These are phyloP conservation scores for Salvia miltiorrhiza DNA, from an alignment of 257 asterid genomes.

Conservation along the genomic window DNA sequence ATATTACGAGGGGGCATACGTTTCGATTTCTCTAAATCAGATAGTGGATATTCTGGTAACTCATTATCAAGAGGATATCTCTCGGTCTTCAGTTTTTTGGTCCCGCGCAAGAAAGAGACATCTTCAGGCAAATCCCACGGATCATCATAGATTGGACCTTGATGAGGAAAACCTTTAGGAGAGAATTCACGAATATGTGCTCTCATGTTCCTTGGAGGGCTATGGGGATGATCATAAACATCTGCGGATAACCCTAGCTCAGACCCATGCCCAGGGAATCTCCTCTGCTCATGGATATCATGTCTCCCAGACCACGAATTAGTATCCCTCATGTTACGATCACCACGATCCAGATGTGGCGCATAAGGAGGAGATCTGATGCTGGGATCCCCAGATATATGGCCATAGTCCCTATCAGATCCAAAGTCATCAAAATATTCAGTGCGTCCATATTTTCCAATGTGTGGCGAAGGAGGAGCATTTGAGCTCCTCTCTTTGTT, in stretches of 20 bases:
- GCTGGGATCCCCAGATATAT: constrained; percentile 39
- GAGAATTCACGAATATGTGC: constrained; percentile 50
- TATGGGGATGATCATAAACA: constrained; percentile 38
- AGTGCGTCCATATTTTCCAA: constrained; percentile 36
- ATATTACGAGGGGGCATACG: constrained; percentile 36
- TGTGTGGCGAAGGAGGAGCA: constrained; percentile 57
- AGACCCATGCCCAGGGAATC: constrained; percentile 39
- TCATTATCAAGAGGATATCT: constrained; percentile 51
- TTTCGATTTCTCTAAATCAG: constrained; percentile 55
- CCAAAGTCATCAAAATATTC: constrained; percentile 47
- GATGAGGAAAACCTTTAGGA: constrained; percentile 44
- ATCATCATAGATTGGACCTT: constrained; percentile 56
- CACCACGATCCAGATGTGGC: constrained; percentile 44
- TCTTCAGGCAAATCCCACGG: constrained; percentile 97
- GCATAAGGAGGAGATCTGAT: constrained; percentile 54
- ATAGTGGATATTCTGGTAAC: constrained; percentile 76
- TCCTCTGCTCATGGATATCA: constrained; percentile 46
- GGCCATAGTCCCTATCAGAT: constrained; percentile 46
- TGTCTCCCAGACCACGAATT: constrained; percentile 43
- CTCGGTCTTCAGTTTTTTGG: constrained; percentile 56
- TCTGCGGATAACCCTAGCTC: constrained; percentile 38
- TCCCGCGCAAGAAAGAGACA: constrained; percentile 48
- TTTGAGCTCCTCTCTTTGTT: constrained; percentile 56
- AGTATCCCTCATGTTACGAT: constrained; percentile 37
- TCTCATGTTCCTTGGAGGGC: constrained; percentile 51